A percentile compares a stretch with the other conserved stretches of the same genome.
Evolutionary conservation across 345 rosid species (phyloP).

Genomic region (Populus ilicifolia): DNA sequence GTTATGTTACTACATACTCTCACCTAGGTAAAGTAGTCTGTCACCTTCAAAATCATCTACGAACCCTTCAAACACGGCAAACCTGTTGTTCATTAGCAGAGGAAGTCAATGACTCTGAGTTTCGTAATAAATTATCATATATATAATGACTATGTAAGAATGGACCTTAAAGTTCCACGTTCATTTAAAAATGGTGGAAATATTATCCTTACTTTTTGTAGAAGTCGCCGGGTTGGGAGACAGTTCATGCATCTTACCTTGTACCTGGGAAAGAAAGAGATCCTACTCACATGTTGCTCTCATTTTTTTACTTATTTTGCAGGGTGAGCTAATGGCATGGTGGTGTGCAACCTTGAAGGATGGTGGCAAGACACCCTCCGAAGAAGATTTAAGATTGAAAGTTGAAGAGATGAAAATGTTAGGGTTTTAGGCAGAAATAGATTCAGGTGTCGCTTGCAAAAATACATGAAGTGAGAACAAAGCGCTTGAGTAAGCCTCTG

Average conservation of each 20-base stretch:
- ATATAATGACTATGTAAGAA: neutral
- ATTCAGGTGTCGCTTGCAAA: neutral
- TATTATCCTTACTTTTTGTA: too few relatives aligned
- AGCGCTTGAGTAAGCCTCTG: neutral
- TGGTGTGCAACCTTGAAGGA: slow-evolving; percentile 35
- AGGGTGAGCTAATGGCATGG: slow-evolving; percentile 93
- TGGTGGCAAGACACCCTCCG: slow-evolving; percentile 41
- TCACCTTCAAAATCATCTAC: neutral
- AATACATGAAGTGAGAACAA: neutral
- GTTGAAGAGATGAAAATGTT: slow-evolving; percentile 52
- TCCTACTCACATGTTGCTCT: neutral
- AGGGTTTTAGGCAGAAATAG: slow-evolving; percentile 30
- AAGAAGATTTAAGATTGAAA: slow-evolving; percentile 55
- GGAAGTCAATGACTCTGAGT: neutral
- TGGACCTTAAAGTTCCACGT: neutral
- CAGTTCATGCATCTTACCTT: too few relatives aligned
- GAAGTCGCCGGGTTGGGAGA: too few relatives aligned
- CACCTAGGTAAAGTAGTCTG: neutral
- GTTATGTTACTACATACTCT: neutral
- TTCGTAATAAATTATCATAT: neutral
- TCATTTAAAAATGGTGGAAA: neutral
- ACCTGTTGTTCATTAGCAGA: neutral
- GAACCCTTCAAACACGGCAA: neutral
- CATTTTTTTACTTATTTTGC: slow-evolving; percentile 10
- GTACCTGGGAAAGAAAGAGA: too few relatives aligned